Evolutionary conservation across 2,329 filamentous ascomycete species (phyloP), one percentile per base, ranked within the genome.

Genomic region (Aspergillus ruber): DNA sequence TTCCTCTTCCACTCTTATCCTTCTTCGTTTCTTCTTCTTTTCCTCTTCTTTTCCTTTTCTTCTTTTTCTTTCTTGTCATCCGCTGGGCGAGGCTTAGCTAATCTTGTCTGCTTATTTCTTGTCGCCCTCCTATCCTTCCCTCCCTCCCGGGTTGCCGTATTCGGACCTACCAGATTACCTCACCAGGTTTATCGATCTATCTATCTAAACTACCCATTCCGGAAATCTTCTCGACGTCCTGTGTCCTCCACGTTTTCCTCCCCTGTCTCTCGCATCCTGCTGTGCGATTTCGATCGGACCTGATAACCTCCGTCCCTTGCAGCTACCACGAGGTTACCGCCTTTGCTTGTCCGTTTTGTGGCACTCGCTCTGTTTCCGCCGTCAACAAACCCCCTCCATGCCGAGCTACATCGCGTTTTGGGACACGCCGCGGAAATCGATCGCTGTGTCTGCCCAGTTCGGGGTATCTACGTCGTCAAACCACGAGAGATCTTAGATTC

Each of bases 341-440:
- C 25, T 29, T 29, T 29, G 25, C 25, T 29, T 10, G 25, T 29
- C 25, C 25, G 25, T 6, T 35, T 35, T 17, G 13, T 35, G 33
- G 33, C 15, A 7, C 6, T 35, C 33, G 13, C 38, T 15, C 12
- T 18, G 18, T 20, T 41, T 41, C 6, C 21, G 17, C 18, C 38
- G 38, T 41, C 38, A 17, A 17, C 38, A 13, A 18, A 18, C 23
- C 42, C 39, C 27, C 44, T 44, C 44, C 52, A 64, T 63, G 60
- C 53, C 54, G 56, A 60, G 51, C 50, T 47, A 56, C 45, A 35
- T 45, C 48, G 40, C 32, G 21, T 50, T 43, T 21, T 51, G 46
- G 54, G 50, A 47, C 46, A 52, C 45, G 55, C 54, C 57, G 55
- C 52, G 57, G 60, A 56, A 51, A 53, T 53, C 42, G 25, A 56